phyloP scores from a whole-genome alignment of 805 yeast species.

The Maudiozyma bulderi region DNA sequence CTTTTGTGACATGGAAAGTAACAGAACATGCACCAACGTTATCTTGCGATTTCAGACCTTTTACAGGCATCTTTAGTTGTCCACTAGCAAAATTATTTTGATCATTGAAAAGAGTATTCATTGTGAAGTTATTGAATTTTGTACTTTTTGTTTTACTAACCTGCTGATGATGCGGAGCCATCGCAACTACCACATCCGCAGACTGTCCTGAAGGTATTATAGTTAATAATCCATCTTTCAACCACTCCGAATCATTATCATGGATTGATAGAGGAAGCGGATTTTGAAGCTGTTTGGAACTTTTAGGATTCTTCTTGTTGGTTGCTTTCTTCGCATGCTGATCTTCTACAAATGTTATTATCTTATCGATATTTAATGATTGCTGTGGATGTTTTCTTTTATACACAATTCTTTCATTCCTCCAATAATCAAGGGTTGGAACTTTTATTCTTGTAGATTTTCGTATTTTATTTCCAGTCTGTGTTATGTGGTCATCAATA shows the following conservation, averaged over 20 bases:
- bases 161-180: slow-evolving; percentile 49
- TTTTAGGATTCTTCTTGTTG: not conserved
- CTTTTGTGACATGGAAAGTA: slow-evolving; percentile 64
- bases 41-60: slow-evolving; percentile 52
- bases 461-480: slow-evolving; percentile 28
- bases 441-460: slow-evolving; percentile 58
- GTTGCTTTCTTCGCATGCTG: not conserved
- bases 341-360: slow-evolving; percentile 36
- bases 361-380: slow-evolving; percentile 48
- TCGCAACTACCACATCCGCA: slow-evolving; percentile 38
- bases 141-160: slow-evolving; percentile 33
- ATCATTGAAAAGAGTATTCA: slow-evolving; percentile 54
- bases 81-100: slow-evolving; percentile 63
- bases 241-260: slow-evolving; percentile 14
- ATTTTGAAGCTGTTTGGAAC: not conserved
- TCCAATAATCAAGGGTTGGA: slow-evolving; percentile 76
- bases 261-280: not conserved
- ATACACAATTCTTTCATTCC: slow-evolving; percentile 67
- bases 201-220: slow-evolving; percentile 2
- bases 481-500: not conserved
- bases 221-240: slow-evolving; percentile 22
- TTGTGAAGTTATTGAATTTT: slow-evolving; percentile 42
- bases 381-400: slow-evolving; percentile 32
- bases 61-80: slow-evolving; percentile 52
- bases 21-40: slow-evolving; percentile 48